phyloP scores from a whole-genome alignment of 306 rosid species.

The Quercus robur region DNA sequence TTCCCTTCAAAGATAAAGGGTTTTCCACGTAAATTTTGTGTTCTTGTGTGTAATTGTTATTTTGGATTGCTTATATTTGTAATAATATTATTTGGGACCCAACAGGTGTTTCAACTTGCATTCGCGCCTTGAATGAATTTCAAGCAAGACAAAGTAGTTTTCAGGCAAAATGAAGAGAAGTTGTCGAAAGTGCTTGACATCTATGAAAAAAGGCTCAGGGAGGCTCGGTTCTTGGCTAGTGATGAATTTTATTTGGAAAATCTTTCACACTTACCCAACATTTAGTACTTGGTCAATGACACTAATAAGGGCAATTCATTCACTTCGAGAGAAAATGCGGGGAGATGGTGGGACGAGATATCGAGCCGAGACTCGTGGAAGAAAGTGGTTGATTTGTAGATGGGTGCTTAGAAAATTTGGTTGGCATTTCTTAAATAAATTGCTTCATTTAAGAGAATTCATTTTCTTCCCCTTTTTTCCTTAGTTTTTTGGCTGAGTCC shows the following conservation, averaged over 20 bases:
- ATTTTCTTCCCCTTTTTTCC: neutral
- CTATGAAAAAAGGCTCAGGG: slow-evolving; percentile 59
- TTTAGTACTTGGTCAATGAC: slow-evolving; percentile 41
- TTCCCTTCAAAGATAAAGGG: too few species aligned
- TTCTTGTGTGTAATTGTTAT: too few species aligned
- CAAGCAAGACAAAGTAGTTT: slow-evolving; percentile 46
- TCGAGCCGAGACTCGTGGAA: slow-evolving; percentile 63
- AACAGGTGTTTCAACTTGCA: slow-evolving; percentile 62
- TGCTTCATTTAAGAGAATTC: neutral
- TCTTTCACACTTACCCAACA: slow-evolving; percentile 81
- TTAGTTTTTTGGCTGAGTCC: neutral
- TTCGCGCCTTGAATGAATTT: slow-evolving; percentile 79
- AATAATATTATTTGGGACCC: too few species aligned
- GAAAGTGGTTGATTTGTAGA: slow-evolving; percentile 51
- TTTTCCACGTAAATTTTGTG: too few species aligned
- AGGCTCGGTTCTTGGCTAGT: slow-evolving; percentile 53
- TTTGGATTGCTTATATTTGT: too few species aligned
- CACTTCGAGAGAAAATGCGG: slow-evolving; percentile 44
- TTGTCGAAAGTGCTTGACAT: slow-evolving; percentile 62
- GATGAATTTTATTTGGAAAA: slow-evolving; percentile 75
- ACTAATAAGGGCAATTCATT: slow-evolving; percentile 39
- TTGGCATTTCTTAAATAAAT: neutral
- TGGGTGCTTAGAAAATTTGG: neutral
- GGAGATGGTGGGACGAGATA: slow-evolving; percentile 82
- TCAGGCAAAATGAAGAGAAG: slow-evolving; percentile 52